Percentiles rank a stretch among this genome's conserved stretches.
These are phyloP conservation scores for Gnomoniopsis sp. DNA, from an alignment of 2,329 filamentous ascomycete species.

Conservation along the genomic window DNA sequence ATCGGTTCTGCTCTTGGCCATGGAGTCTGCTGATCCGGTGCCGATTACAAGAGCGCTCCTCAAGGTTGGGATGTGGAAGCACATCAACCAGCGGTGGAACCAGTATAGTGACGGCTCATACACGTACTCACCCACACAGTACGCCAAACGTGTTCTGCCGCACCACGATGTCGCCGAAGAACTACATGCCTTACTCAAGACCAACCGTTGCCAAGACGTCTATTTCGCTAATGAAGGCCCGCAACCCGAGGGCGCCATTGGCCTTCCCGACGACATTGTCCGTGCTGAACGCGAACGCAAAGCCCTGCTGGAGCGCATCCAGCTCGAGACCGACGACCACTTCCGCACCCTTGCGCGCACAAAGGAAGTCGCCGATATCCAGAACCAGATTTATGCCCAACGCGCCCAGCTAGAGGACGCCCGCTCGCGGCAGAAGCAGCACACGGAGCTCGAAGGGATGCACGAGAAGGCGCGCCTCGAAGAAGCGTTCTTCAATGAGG, in stretches of 20 bases:
- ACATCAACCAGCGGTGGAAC: slow-evolving; percentile 59
- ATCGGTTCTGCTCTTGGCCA: slow-evolving; percentile 56
- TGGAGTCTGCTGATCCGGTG: slow-evolving; percentile 54
- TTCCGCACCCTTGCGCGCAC: slow-evolving; percentile 43
- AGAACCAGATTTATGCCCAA: slow-evolving; percentile 46
- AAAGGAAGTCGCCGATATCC: slow-evolving; percentile 48
- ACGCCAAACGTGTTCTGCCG: slow-evolving; percentile 46
- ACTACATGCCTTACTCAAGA: slow-evolving; percentile 46
- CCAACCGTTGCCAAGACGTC: slow-evolving; percentile 50
- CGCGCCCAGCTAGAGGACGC: slow-evolving; percentile 51
- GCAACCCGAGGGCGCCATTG: slow-evolving; percentile 51
- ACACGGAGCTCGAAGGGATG: slow-evolving; percentile 41
- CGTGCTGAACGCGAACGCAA: slow-evolving; percentile 48
- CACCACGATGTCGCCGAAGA: slow-evolving; percentile 33
- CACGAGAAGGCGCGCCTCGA: slow-evolving; percentile 45
- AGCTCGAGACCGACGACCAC: slow-evolving; percentile 48
- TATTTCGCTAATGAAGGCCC: slow-evolving; percentile 52
- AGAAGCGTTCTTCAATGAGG: slow-evolving; percentile 37
- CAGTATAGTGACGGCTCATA: slow-evolving; percentile 48
- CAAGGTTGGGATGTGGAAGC: slow-evolving; percentile 62
- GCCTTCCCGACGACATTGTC: slow-evolving; percentile 48
- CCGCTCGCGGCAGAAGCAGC: slow-evolving; percentile 42
- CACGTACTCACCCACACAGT: slow-evolving; percentile 64
- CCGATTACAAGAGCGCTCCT: slow-evolving; percentile 55
- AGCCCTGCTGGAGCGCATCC: slow-evolving; percentile 41